Evolutionary conservation across 148 eudicot species (phyloP), one percentile per base, ranked within the genome.

Genomic region (Cornus suecica): DNA sequence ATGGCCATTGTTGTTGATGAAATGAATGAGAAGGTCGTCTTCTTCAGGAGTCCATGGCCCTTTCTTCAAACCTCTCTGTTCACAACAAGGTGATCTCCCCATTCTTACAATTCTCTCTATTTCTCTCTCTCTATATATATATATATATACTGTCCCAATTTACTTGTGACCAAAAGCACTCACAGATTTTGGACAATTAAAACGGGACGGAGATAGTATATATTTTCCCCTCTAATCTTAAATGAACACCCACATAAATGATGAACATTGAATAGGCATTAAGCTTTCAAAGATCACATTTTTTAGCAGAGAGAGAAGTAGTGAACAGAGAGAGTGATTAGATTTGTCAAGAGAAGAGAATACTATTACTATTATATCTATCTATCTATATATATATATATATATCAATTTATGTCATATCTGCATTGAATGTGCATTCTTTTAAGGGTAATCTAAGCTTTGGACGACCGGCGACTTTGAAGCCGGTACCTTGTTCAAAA

Each of bases 1-100:
- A 81, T 82, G 83, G 54, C 91, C 91, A 56, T 84, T 74, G 69
- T 82, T 63, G 30, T 71, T 80, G 74, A 88, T 82, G 74, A 82
- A 84, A 0, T 86, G 77, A 9, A 82, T 29, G 34, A 87, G 84
- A 42, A 81, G 25, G 32, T 89, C 89, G 66, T 89, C 90, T 85
- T 87, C 93, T 73, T 87, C 90, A 68, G 84, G 52, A 8, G 83
- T 73, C 92, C 90, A 89, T 56, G 90, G 87, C 8, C 92, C 90
- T 73, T 79, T 85, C 83, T 87, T 89, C 89, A 89, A 73, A 66
- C 88, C 87, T 27, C 63, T 64, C 81, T 83, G 82, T 10, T 84
- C 86, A 75, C 88, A 89, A 71, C 89, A 86, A 3, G 88, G 88
- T 63, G 79, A 48, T 76, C 92, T 85, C 73, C 81, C 86, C 92